Base-by-base conservation (phyloP, 257 asterid species). In the Capsicum baccatum region DNA sequence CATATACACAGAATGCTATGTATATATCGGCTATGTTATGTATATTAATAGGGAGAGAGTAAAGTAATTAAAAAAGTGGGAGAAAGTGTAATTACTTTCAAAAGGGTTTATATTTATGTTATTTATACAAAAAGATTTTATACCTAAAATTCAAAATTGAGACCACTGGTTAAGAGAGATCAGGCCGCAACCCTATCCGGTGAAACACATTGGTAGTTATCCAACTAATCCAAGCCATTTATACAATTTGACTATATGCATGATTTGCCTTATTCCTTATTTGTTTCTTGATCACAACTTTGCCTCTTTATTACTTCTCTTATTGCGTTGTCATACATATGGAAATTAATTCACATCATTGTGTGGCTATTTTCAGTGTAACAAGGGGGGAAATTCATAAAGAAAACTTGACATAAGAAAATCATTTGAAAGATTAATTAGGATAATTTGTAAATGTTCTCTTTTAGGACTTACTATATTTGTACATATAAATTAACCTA, bases 251-350 rank as follows among this genome's bases (percentile, higher is more conserved):
- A 54, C 64, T 54, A 78, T 8, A 54, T 33, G 50, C 50, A 54
- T 33, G 66, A 78, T 78, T 54, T 78, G 33, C 47, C 47, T 78
- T 54, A 76, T 76, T 76, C 64, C 48, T 76, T 76, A 54, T 76
- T 69, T 26, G 54, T 3, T 76, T 76, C 5, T 76, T 55, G 47
- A 33, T 54, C 15, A 54, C 64, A 78, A 54, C 66, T 78, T 78
- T 33, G 82, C 66, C 64, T 54, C 1, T 78, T 58, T 78, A 26
- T 76, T 21, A 37, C 9, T 50, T 74, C 59, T 33, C 19, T 76
- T 54, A 15, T 59, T 71, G 79, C 47, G 58, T 47, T 71, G 58
- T 69, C 56, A 42, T 69, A 17, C 81, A 26, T 54, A 33, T 78
- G 64, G 64, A 35, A 54, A 78, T 54, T 55, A 78, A 78, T 78